A percentile compares a stretch with the other conserved stretches of the same genome.
Conservation (phyloP, 2,329 filamentous ascomycete genomes). For the Exophiala alcalophila region DNA sequence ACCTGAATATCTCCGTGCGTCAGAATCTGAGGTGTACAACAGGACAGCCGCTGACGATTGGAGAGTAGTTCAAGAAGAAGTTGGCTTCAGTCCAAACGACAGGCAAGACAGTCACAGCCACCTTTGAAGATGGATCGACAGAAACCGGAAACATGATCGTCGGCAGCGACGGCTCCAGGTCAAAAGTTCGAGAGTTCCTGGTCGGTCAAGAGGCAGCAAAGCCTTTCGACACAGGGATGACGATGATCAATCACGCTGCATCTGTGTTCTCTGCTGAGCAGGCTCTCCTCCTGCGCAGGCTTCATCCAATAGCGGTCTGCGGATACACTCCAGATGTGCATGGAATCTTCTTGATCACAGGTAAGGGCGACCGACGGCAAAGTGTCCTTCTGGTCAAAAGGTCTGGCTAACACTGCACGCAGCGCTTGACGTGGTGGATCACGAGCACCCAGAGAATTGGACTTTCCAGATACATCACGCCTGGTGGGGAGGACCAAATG, state of each 20-base stretch:
- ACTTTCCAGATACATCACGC: conserved; percentile 34
- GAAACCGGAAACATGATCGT: conserved; percentile 26
- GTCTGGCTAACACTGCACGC: neutral
- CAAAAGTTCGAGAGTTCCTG: conserved; percentile 27
- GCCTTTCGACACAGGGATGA: conserved; percentile 8
- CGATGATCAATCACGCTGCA: conserved; percentile 7
- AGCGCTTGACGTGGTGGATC: conserved; percentile 36
- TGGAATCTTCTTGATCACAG: conserved; percentile 12
- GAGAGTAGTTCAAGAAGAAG: conserved; percentile 5
- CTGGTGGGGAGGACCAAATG: conserved; percentile 8
- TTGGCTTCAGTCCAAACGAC: neutral
- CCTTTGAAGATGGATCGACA: conserved; percentile 22
- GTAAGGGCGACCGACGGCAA: too few species aligned
- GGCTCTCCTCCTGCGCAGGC: conserved; percentile 4
- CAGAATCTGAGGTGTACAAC: neutral
- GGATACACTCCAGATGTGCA: conserved; percentile 5
- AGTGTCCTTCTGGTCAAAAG: neutral
- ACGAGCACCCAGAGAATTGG: conserved; percentile 36
- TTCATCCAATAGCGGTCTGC: conserved; percentile 3
- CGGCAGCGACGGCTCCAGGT: conserved; percentile 32
- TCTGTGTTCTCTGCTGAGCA: conserved; percentile 10
- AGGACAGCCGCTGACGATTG: neutral
- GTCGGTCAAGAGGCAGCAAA: conserved; percentile 15
- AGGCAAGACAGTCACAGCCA: conserved; percentile 5
- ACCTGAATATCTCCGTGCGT: conserved; percentile 28